Evolutionary conservation across 352 stramenopile species (phyloP).

Genomic region (Globisporangium middletonii): DNA sequence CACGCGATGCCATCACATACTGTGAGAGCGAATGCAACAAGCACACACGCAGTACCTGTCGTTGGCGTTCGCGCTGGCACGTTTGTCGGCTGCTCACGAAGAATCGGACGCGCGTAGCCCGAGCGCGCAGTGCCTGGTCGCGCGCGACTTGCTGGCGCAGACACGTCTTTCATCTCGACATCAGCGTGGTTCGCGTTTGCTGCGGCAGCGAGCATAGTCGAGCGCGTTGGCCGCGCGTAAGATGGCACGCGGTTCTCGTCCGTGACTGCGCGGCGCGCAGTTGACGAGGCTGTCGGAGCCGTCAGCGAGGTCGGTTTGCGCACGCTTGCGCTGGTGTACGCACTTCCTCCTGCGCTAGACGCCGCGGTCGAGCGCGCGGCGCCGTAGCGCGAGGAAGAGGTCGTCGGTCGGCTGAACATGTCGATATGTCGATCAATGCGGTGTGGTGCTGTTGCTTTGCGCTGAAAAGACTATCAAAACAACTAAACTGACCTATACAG

Average conservation of each 20-base stretch:
- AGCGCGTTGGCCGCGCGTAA: slow-evolving; percentile 14
- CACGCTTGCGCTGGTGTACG: not conserved
- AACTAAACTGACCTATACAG: too few species aligned
- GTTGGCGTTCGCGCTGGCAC: slow-evolving; percentile 5
- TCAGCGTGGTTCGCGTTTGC: slow-evolving; percentile 7
- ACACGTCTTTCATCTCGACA: slow-evolving; percentile 15
- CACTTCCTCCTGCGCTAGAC: not conserved
- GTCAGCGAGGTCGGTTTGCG: slow-evolving; percentile 3
- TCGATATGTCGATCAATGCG: slow-evolving; percentile 3
- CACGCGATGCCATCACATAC: not conserved
- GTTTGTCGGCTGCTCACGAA: slow-evolving; percentile 10
- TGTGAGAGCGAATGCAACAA: not conserved
- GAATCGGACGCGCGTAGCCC: not conserved
- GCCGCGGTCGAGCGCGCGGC: not conserved
- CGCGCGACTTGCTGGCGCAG: not conserved
- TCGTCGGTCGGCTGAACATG: slow-evolving; percentile 14
- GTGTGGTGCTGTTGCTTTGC: not conserved
- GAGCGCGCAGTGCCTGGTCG: not conserved
- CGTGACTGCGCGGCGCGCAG: slow-evolving; percentile 3
- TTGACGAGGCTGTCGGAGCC: not conserved
- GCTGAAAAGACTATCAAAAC: too few species aligned
- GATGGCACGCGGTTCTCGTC: slow-evolving; percentile 18
- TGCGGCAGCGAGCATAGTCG: slow-evolving; percentile 1
- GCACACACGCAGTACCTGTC: not conserved
- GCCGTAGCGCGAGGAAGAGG: slow-evolving; percentile 7